Evolutionary conservation across 441 rosid genomes (phyloP), one percentile per base, ranked within the genome.

Genomic region (Gossypium aridum): DNA sequence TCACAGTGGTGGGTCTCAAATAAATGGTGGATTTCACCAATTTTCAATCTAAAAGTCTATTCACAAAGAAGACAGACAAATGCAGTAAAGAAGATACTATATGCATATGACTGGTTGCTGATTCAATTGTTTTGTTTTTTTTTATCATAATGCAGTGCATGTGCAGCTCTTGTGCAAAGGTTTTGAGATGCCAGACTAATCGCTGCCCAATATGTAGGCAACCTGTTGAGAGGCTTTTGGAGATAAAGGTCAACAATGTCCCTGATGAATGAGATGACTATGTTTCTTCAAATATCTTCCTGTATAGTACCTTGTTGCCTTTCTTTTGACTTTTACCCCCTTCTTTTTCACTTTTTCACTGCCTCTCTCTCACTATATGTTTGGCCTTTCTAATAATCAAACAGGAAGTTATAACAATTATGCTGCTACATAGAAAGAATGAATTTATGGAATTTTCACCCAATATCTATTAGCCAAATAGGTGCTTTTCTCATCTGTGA

Each of bases 121-220:
- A 70, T 54, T 55, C 62, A 56, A 2, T 61, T 26, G 2, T 26
- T 54, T 4, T 2, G 37, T 70, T 39, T 9, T 31, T 25, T 53
- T 51, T 37, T 57, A n/a, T 13, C 61, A 39, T 62, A 16, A 20
- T 83, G 86, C 89, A 95, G 99, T 95, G 99, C 78, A 91, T 95
- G 99, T 95, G 99, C 77, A 91, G 94, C 17, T 91, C 90, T 25
- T 95, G 99, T 26, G 99, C 99, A 4, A 91, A 95, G 86, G 97
- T 93, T 57, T 80, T 95, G 84, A 84, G 96, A 89, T 89, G 88
- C 75, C 96, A 93, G 77, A 88, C 96, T 1, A 86, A 86, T 57
- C 87, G 93, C 4, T 95, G 99, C 81, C 99, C 99, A 2, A 93
- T 95, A 49, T 95, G 99, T 78, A 81, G 99, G 72, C 98, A 93